These are phyloP conservation scores for Skeletonema grethae DNA, from an alignment of 108 stramenopile genomes.

Conservation along the genomic window DNA sequence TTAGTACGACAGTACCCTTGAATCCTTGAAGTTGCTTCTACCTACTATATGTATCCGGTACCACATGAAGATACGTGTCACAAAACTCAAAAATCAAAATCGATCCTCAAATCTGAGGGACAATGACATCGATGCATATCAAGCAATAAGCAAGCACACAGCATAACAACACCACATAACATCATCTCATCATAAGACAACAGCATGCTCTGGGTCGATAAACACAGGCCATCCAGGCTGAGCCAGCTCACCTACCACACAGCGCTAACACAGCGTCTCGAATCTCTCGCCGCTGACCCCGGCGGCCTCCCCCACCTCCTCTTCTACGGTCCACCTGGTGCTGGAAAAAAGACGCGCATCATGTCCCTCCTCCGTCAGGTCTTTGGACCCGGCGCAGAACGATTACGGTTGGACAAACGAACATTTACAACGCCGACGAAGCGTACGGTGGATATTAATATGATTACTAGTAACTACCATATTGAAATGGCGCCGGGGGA, in stretches of 20 bases:
- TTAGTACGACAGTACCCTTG: too few species aligned
- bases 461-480: slow-evolving; percentile 93
- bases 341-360: slow-evolving; percentile 97
- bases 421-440: slow-evolving; percentile 89
- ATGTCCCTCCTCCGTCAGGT: slow-evolving; percentile 86
- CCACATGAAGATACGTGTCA: too few species aligned
- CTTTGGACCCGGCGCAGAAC: slow-evolving; percentile 91
- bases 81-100: too few species aligned
- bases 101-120: too few species aligned
- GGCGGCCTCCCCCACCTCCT: slow-evolving; percentile 90
- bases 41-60: too few species aligned
- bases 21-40: too few species aligned
- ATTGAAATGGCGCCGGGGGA: slow-evolving; percentile 97
- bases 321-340: slow-evolving; percentile 96
- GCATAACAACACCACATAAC: neutral
- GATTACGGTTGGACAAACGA: slow-evolving; percentile 74
- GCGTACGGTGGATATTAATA: slow-evolving; percentile 89
- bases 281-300: slow-evolving; percentile 71
- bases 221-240: slow-evolving; percentile 92
- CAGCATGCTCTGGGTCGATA: slow-evolving; percentile 98
- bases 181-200: neutral
- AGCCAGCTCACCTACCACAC: slow-evolving; percentile 87
- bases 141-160: neutral
- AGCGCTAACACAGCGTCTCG: slow-evolving; percentile 71
- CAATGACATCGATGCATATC: too few species aligned